Evolutionary conservation across 2,329 filamentous ascomycete species (phyloP).

Genomic region (Trichoderma semiorbis): DNA sequence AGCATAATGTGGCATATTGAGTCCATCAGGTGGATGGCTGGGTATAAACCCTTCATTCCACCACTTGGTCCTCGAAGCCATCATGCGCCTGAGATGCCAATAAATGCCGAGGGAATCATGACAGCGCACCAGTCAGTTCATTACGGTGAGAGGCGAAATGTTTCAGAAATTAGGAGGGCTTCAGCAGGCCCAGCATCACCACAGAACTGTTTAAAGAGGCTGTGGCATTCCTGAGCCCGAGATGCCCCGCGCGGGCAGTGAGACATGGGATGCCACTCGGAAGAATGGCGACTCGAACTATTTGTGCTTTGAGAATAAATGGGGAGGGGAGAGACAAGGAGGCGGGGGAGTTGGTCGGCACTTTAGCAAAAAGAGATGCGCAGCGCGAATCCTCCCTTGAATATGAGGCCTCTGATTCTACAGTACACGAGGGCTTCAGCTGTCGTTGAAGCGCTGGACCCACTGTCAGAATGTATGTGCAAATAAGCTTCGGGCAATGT

Average conservation of each 20-base stretch:
- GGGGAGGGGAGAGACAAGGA: neutral
- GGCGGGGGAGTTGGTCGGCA: neutral
- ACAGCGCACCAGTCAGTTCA: slow-evolving; percentile 21
- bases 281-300: slow-evolving; percentile 6
- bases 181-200: neutral
- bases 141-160: slow-evolving; percentile 33
- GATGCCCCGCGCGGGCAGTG: slow-evolving; percentile 13
- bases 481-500: neutral
- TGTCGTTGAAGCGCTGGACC: neutral
- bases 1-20: slow-evolving; percentile 24
- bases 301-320: neutral
- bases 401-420: neutral
- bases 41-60: slow-evolving; percentile 37
- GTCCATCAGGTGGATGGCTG: slow-evolving; percentile 30
- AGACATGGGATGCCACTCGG: slow-evolving; percentile 21
- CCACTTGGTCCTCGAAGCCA: slow-evolving; percentile 24
- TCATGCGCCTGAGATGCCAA: slow-evolving; percentile 22
- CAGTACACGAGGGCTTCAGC: neutral
- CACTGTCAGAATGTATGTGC: neutral
- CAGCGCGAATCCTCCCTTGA: neutral
- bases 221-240: slow-evolving; percentile 29
- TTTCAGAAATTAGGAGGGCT: slow-evolving; percentile 25
- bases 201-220: slow-evolving; percentile 12
- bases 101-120: slow-evolving; percentile 11
- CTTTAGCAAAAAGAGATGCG: slow-evolving; percentile 4